Conservation (phyloP, 208 protist species). For the Trypanosoma conorhini region DNA sequence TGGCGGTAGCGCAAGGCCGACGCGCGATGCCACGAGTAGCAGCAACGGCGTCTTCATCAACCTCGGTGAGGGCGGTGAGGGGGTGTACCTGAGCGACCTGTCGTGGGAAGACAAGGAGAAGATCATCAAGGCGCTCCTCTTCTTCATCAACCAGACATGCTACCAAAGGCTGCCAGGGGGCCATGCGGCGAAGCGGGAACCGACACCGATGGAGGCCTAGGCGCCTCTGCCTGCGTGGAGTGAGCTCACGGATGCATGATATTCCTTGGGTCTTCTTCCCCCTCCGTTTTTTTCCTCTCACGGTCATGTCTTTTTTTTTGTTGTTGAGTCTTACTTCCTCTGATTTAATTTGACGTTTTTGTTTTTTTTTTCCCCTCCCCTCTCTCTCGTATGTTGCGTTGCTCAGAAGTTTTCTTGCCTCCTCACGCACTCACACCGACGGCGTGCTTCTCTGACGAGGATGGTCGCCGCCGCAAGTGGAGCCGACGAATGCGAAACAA, state of each 20-base stretch:
- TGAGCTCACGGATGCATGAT: neutral
- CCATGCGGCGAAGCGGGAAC: neutral
- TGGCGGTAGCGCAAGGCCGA: neutral
- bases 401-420: too few relatives aligned
- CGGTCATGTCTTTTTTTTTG: neutral
- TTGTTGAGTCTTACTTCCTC: too few relatives aligned
- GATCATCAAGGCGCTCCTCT: conserved; percentile 83
- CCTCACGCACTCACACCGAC: too few relatives aligned
- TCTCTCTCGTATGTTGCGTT: neutral
- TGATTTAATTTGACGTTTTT: neutral
- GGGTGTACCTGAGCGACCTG: conserved; percentile 54
- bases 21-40: conserved; percentile 4
- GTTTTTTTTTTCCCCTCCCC: neutral
- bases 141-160: conserved; percentile 80
- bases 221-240: neutral
- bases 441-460: too few relatives aligned
- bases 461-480: too few relatives aligned
- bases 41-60: conserved; percentile 13
- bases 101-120: conserved; percentile 84
- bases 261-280: neutral
- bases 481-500: neutral
- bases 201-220: neutral
- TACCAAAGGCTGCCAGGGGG: conserved; percentile 27
- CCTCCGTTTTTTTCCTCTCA: conserved; percentile 7
- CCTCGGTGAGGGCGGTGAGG: conserved; percentile 24